phyloP scores from a whole-genome alignment of 352 stramenopile species.

The Pseudoperonospora humuli region DNA sequence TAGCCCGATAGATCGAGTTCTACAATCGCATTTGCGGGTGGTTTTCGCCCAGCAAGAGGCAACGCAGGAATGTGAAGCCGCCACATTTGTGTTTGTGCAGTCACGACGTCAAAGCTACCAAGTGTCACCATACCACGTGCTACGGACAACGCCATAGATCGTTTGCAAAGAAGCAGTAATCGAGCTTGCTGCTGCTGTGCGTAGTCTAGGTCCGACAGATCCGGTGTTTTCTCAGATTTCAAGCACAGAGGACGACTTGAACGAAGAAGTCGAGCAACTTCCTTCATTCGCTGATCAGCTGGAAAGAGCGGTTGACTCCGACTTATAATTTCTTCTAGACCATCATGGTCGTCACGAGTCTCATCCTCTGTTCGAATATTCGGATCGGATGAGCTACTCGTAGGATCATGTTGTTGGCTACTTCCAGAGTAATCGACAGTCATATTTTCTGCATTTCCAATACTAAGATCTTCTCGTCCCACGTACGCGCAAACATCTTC shows the following conservation, averaged over 20 bases:
- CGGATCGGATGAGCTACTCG: neutral
- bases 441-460: constrained; percentile 12
- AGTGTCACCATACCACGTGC: constrained; percentile 96
- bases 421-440: neutral
- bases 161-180: constrained; percentile 91
- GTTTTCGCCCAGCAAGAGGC: constrained; percentile 89
- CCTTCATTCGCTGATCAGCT: constrained; percentile 66
- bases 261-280: constrained; percentile 71
- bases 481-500: constrained; percentile 51
- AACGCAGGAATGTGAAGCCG: constrained; percentile 88
- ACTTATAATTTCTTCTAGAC: constrained; percentile 52
- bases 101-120: constrained; percentile 75
- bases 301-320: constrained; percentile 59
- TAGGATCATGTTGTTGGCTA: constrained; percentile 10
- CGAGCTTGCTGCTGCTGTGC: constrained; percentile 89
- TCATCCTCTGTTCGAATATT: constrained; percentile 2
- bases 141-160: constrained; percentile 89
- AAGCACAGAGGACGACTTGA: constrained; percentile 66
- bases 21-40: constrained; percentile 90
- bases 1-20: constrained; percentile 88
- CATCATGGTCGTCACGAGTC: constrained; percentile 35
- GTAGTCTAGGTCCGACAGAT: constrained; percentile 67
- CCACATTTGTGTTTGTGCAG: constrained; percentile 69
- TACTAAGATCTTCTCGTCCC: constrained; percentile 50
- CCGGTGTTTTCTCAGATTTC: constrained; percentile 55